These are phyloP conservation scores for Ascodesmis nigricans DNA, from an alignment of 495 filamentous ascomycete species.

Conservation along the genomic window DNA sequence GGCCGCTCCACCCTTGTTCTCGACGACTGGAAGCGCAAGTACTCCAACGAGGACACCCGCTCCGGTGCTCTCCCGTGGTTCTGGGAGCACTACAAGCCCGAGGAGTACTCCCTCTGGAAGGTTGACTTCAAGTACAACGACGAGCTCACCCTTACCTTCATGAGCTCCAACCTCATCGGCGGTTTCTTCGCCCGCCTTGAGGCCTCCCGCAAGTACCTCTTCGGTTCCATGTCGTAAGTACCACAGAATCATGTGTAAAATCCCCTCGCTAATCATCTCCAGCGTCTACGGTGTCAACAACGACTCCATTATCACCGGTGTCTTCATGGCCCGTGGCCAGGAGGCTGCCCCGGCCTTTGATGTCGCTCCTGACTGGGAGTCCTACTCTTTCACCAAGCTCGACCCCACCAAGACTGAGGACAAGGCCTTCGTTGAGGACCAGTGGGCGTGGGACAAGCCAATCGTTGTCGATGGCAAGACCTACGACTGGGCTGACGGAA, in stretches of 20 bases:
- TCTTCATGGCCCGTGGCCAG: constrained; percentile 83
- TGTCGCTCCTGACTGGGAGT: constrained; percentile 83
- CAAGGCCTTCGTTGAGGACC: constrained; percentile 59
- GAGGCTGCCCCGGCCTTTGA: constrained; percentile 72
- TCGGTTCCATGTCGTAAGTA: constrained; percentile 48
- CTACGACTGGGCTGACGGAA: constrained; percentile 53
- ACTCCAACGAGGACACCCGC: constrained; percentile 89
- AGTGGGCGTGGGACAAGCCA: constrained; percentile 81
- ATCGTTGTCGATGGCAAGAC: constrained; percentile 49
- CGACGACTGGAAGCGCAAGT: constrained; percentile 96
- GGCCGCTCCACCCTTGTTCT: constrained; percentile 57
- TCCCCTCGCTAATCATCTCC: too few relatives aligned
- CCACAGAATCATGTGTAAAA: not conserved
- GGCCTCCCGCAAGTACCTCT: constrained; percentile 94
- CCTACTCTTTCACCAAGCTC: constrained; percentile 87
- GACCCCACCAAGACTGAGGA: constrained; percentile 67
- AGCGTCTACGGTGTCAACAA: constrained; percentile 66
- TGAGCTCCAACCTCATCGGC: constrained; percentile 91
- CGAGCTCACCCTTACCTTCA: constrained; percentile 91
- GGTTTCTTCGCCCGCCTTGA: constrained; percentile 96
- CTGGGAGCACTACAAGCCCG: constrained; percentile 81
- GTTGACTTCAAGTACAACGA: constrained; percentile 95
- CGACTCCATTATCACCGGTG: constrained; percentile 71
- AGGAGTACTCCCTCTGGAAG: constrained; percentile 87
- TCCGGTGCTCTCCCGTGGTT: constrained; percentile 78